These are phyloP conservation scores for Xylaria telfairii DNA, from an alignment of 495 filamentous ascomycete genomes.

Conservation along the genomic window DNA sequence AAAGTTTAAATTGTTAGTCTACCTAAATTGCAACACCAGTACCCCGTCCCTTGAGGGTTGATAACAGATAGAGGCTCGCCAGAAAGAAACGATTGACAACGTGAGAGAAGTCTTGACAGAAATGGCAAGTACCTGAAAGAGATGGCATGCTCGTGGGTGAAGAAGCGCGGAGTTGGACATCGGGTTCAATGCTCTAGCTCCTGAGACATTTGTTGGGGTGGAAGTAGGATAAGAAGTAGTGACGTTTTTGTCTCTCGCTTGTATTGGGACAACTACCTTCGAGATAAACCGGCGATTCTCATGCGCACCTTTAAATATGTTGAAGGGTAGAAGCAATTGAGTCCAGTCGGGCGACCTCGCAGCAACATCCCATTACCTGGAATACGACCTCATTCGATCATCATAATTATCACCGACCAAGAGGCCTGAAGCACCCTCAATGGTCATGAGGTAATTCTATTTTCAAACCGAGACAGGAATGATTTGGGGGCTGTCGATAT, in stretches of 20 bases:
- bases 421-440: neutral
- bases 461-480: neutral
- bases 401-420: neutral
- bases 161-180: neutral
- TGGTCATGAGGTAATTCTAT: neutral
- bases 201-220: neutral
- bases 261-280: neutral
- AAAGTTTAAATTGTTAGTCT: neutral
- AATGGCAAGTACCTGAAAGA: neutral
- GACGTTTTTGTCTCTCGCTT: neutral
- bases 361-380: neutral
- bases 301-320: neutral
- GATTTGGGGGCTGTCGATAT: conserved; percentile 9
- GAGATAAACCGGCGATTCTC: neutral
- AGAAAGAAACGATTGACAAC: neutral
- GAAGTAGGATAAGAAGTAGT: neutral
- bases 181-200: neutral
- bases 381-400: neutral
- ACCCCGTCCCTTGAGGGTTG: neutral
- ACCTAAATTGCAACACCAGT: neutral
- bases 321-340: neutral
- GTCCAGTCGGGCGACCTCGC: conserved; percentile 1
- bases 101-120: neutral
- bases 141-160: conserved; percentile 11
- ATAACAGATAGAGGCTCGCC: neutral